These are phyloP conservation scores for Mycena crocata DNA, from an alignment of 768 basidiomycete species.

Conservation along the genomic window DNA sequence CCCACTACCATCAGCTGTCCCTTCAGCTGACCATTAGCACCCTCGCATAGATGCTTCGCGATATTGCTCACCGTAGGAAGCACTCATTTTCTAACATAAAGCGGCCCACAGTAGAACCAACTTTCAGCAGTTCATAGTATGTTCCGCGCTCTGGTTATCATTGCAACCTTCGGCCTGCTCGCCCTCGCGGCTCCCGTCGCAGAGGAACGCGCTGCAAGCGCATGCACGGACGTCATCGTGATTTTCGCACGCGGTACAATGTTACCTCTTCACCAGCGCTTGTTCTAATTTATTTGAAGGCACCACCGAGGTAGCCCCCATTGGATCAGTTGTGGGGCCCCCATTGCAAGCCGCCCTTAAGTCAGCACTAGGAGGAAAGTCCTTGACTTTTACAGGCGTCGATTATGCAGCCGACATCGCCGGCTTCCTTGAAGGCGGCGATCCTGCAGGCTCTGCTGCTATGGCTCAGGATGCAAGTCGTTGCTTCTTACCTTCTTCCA, in stretches of 20 bases:
- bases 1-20: too few relatives aligned
- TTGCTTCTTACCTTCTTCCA: conserved; percentile 22
- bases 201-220: conserved; percentile 3
- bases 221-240: conserved; percentile 21
- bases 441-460: conserved; percentile 45
- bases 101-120: neutral
- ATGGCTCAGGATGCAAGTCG: conserved; percentile 47
- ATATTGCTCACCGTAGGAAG: neutral
- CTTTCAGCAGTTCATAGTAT: neutral
- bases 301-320: conserved; percentile 46
- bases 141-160: conserved; percentile 9
- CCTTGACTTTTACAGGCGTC: conserved; percentile 51
- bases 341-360: conserved; percentile 47
- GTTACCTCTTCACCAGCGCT: neutral
- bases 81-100: neutral
- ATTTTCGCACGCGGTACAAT: neutral
- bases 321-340: conserved; percentile 52
- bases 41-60: too few relatives aligned
- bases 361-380: conserved; percentile 40
- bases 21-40: too few relatives aligned
- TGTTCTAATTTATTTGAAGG: conserved; percentile 52
- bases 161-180: neutral
- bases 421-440: conserved; percentile 53
- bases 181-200: conserved; percentile 9
- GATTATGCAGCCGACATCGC: conserved; percentile 48